phyloP scores from a whole-genome alignment of 352 stramenopile genomes.

The Ophiocytium majus region DNA sequence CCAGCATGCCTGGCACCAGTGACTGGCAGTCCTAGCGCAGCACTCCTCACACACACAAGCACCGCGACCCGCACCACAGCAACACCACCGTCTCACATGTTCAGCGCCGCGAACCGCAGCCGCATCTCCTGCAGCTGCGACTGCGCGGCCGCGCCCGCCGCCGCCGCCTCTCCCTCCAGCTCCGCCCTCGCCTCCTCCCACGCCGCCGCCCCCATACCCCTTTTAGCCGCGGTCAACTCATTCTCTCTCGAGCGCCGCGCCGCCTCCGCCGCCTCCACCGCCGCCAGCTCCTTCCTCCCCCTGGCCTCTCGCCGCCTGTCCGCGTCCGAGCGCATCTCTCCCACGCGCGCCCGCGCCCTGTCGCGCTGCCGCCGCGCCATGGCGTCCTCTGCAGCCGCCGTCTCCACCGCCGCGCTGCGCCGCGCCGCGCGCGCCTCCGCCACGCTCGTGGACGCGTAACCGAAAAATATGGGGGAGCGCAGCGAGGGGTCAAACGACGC shows the following conservation, averaged over 20 bases:
- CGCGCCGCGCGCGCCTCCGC: too few species aligned
- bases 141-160: too few species aligned
- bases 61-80: too few species aligned
- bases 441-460: background rate
- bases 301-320: background rate
- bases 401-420: too few species aligned
- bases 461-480: background rate
- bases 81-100: too few species aligned
- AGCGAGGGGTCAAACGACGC: background rate
- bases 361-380: background rate
- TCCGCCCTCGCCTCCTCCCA: background rate
- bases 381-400: background rate
- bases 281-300: background rate
- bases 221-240: background rate
- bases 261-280: background rate
- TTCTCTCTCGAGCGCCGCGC: background rate
- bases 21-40: too few species aligned
- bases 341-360: background rate
- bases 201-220: background rate
- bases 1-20: too few species aligned
- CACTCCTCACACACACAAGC: too few species aligned
- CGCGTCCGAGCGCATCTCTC: background rate
- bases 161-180: background rate
- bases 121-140: background rate
- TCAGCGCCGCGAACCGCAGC: background rate